phyloP scores from a whole-genome alignment of 345 rosid genomes.

The Citrus sp. region DNA sequence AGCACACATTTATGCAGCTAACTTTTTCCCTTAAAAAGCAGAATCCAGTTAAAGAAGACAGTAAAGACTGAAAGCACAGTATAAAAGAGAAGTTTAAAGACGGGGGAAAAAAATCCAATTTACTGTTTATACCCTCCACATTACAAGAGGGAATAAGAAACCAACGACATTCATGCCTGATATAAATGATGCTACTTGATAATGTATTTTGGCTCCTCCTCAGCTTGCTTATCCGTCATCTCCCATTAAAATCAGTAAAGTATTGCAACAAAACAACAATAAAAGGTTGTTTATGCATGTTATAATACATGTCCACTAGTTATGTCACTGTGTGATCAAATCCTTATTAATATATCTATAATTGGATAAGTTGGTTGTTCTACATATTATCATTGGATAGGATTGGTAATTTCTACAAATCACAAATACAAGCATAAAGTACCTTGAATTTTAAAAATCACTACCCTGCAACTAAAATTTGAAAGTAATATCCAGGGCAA shows the following conservation, averaged over 20 bases:
- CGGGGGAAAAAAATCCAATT: neutral
- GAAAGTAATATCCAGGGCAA: neutral
- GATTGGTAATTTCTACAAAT: neutral
- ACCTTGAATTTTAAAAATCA: neutral
- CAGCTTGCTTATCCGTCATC: neutral
- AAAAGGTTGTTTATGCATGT: neutral
- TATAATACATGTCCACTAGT: neutral
- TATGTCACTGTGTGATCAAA: neutral
- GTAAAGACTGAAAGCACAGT: neutral
- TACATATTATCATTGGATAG: neutral
- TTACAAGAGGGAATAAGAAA: neutral
- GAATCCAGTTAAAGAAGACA: neutral
- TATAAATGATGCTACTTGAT: too few relatives aligned
- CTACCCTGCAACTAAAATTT: neutral
- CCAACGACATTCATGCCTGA: neutral
- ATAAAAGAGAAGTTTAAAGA: neutral
- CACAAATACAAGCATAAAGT: neutral
- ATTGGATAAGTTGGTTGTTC: neutral
- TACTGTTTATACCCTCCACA: neutral
- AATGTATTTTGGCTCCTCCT: neutral
- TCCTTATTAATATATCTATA: neutral
- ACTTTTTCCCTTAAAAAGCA: neutral
- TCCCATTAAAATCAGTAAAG: neutral
- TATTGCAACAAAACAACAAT: neutral
- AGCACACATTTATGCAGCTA: neutral